phyloP scores from a whole-genome alignment of 345 rosid genomes.

The Gossypium arboreum region DNA sequence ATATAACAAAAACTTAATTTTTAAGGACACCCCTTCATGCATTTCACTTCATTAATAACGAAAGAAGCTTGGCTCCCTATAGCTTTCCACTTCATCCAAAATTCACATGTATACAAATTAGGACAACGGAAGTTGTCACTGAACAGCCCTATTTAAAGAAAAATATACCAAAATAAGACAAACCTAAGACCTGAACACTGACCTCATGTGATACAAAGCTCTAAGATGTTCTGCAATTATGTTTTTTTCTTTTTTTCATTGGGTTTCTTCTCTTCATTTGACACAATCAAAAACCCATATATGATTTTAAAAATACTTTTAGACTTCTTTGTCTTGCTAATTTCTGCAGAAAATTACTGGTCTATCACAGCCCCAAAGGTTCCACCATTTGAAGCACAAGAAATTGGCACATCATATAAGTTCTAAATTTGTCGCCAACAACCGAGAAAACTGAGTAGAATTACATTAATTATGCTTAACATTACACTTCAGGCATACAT shows the following conservation, averaged over 20 bases:
- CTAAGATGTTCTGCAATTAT: not conserved
- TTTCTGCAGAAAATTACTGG: not conserved
- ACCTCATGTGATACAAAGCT: not conserved
- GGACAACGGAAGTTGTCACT: not conserved
- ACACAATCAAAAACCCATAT: not conserved
- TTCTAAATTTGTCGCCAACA: too few species aligned
- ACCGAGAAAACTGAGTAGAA: not conserved
- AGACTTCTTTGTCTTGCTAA: not conserved
- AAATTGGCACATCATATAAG: not conserved
- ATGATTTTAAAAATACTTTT: not conserved
- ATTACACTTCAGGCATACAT: not conserved
- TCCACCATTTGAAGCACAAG: not conserved
- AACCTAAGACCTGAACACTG: not conserved
- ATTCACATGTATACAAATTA: not conserved
- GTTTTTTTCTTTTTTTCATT: not conserved
- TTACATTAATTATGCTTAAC: not conserved
- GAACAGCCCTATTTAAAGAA: not conserved
- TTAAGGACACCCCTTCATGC: not conserved
- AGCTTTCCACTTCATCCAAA: slow-evolving; percentile 1
- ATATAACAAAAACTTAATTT: too few species aligned
- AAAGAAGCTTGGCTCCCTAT: not conserved
- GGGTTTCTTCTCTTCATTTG: not conserved
- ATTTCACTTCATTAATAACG: not conserved
- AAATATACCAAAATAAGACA: not conserved
- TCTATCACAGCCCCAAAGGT: not conserved